Evolutionary conservation across 345 rosid species (phyloP), one percentile per base, ranked within the genome.

Genomic region (Arabis alpina): DNA sequence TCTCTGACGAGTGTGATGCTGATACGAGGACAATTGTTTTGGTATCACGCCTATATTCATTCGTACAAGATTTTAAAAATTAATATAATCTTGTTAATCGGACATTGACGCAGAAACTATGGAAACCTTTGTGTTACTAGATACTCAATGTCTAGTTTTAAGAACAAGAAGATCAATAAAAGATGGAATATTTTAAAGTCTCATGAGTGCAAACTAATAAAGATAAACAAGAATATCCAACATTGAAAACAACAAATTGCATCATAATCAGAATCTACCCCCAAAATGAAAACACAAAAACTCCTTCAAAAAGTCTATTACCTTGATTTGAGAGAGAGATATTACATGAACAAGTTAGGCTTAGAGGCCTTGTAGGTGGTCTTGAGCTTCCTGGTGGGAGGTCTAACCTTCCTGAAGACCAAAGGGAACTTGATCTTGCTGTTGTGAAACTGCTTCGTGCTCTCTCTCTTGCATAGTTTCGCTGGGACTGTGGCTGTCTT

Each of bases 371-470:
- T 81, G 80, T 72, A 86, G 55, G 87, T 86, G 1, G 90, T 86
- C 83, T 83, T 83, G 72, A 86, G 81, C 76, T 82, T 86, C 54
- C 90, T 77, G 62, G 80, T 55, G 0, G 86, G 87, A 14, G 86
- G 87, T 48, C 90, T 79, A 16, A 81, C 79, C 72, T 81, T 81
- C 80, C 60, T 78, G 49, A 68, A 78, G 45, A 76, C 73, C 71
- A 81, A 70, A 0, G 84, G 84, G 76, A 81, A 78, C 74, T 78
- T 81, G 76, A 81, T 81, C 64, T 78, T 82, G 10, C 84, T 78
- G 56, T 86, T 80, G 69, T 81, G 90, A 57, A 86, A 86, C 77
- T 81, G 87, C 73, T 86, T 86, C 0, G 83, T 82, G 80, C 81
- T 82, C 25, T 86, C 90, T 61, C 89, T 81, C 76, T 81, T 81